Percentiles rank a stretch among this genome's conserved stretches.
Conservation (phyloP, 305 asterid genomes). For the Fraxinus sp. region DNA sequence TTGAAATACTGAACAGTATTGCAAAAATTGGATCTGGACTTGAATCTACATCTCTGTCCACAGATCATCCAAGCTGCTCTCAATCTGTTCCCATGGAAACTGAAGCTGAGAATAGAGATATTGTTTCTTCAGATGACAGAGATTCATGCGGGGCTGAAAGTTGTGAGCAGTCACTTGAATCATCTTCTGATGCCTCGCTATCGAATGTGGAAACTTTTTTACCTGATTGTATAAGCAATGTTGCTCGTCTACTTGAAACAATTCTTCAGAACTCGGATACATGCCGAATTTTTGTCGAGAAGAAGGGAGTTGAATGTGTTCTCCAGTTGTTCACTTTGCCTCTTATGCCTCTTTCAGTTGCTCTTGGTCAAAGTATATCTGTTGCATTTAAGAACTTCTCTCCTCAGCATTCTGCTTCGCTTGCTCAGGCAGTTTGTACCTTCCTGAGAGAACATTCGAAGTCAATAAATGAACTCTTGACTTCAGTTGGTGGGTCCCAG, state of each 20-base stretch:
- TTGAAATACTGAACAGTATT: neutral
- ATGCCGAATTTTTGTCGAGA: slow-evolving; percentile 93
- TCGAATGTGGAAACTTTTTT: slow-evolving; percentile 63
- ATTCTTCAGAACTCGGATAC: slow-evolving; percentile 94
- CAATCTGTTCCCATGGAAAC: slow-evolving; percentile 91
- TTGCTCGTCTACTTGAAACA: slow-evolving; percentile 90
- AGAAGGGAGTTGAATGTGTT: slow-evolving; percentile 91
- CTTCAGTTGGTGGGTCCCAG: slow-evolving; percentile 64
- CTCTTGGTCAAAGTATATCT: slow-evolving; percentile 86
- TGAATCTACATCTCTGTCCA: neutral
- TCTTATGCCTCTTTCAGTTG: slow-evolving; percentile 73
- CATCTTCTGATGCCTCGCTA: slow-evolving; percentile 42
- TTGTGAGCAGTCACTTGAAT: slow-evolving; percentile 51
- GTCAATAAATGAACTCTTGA: slow-evolving; percentile 63
- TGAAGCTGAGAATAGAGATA: slow-evolving; percentile 65
- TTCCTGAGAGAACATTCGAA: slow-evolving; percentile 77
- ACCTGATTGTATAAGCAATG: slow-evolving; percentile 87
- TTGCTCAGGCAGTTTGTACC: slow-evolving; percentile 87
- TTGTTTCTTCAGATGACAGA: slow-evolving; percentile 42
- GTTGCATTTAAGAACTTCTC: slow-evolving; percentile 91
- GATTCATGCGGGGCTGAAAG: slow-evolving; percentile 54
- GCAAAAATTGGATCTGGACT: slow-evolving; percentile 1
- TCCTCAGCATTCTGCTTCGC: slow-evolving; percentile 88
- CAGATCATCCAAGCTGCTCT: slow-evolving; percentile 52
- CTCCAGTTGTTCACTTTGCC: slow-evolving; percentile 84